Base-by-base conservation (phyloP, 1,284 basidiomycete genomes). In the Pseudozyma hubeiensis region DNA sequence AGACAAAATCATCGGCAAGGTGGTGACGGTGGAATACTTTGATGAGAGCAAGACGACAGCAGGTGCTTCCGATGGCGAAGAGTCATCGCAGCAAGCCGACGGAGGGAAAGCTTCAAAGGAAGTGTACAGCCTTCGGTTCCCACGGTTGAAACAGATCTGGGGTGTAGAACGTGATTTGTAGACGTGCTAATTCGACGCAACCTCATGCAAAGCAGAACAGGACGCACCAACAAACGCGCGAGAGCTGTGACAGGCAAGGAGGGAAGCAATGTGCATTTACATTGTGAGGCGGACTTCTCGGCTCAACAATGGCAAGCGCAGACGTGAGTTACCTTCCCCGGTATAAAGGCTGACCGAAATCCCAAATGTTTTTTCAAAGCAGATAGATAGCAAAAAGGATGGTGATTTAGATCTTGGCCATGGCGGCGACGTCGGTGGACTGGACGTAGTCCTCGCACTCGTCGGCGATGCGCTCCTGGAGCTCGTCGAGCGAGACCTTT, bases 371-470 rank as follows among this genome's bases (percentile, higher is more conserved):
- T n/a, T 17, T 17, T 43, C 33, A 11, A 41, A 39, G 30, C 13
- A 37, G 7, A 33, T 19, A 31, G n/a, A n/a, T 8, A 44, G n/a
- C 6, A 30, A 29, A 35, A 39, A 17, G 24, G 24, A 24, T 24
- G 24, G 24, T 24, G 30, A 14, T 61, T 82, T 77, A 83, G 76
- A 83, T 78, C 77, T 83, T 83, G 67, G 79, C 78, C 81, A 83
- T 83, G 68, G 81, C 81, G 73, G 81, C 82, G 65, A 84, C 73
- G 86, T 99, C 97, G 48, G 92, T 89, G 85, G 93, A 95, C 89
- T 99, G 96, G 79, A 98, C 91, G 86, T 92, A 94, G 85, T 99
- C 97, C 63, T 97, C 95, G 81, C 94, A 91, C 82, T 87, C 84
- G 53, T 84, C 78, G 48, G 87, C 53, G 58, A 82, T 77, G 66